These are phyloP conservation scores for Haplographium delicatum DNA, from an alignment of 495 filamentous ascomycete genomes.

Conservation along the genomic window DNA sequence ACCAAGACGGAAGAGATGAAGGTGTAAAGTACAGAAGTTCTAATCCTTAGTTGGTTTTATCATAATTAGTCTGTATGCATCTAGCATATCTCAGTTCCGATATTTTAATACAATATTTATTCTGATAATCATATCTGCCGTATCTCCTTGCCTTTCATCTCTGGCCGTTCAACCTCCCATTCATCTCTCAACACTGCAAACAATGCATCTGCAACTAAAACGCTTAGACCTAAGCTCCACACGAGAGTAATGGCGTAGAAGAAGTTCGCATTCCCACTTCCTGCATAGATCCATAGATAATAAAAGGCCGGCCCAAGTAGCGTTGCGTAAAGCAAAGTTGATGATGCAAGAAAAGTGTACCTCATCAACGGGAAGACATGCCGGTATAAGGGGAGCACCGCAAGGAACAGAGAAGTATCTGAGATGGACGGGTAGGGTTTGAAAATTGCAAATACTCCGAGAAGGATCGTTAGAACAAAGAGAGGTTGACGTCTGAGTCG, in stretches of 20 bases:
- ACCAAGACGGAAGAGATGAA: no score
- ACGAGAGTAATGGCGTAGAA: constrained; percentile 99
- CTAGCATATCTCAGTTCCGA: no score
- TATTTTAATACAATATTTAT: no score
- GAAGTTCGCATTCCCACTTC: constrained; percentile 97
- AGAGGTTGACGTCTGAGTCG: constrained; percentile 78
- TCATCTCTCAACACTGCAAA: constrained; percentile 90
- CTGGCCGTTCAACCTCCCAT: constrained; percentile 87
- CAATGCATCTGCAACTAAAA: constrained; percentile 73
- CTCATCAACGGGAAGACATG: constrained; percentile 95
- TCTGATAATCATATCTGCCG: constrained; percentile 65
- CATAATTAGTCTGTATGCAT: background rate
- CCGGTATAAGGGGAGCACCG: constrained; percentile 76
- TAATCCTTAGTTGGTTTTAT: background rate
- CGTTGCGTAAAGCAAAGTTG: constrained; percentile 77
- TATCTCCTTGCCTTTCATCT: constrained; percentile 80
- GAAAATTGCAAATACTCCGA: constrained; percentile 88
- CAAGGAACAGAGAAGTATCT: constrained; percentile 79
- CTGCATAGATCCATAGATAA: constrained; percentile 97
- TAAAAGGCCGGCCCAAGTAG: constrained; percentile 94
- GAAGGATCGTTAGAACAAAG: constrained; percentile 72
- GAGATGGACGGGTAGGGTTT: constrained; percentile 93
- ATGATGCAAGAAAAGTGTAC: constrained; percentile 80
- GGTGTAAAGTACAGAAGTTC: no score
- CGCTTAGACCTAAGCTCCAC: constrained; percentile 82